These are phyloP conservation scores for Royoungia palumana DNA, from an alignment of 768 basidiomycete genomes.

Conservation along the genomic window DNA sequence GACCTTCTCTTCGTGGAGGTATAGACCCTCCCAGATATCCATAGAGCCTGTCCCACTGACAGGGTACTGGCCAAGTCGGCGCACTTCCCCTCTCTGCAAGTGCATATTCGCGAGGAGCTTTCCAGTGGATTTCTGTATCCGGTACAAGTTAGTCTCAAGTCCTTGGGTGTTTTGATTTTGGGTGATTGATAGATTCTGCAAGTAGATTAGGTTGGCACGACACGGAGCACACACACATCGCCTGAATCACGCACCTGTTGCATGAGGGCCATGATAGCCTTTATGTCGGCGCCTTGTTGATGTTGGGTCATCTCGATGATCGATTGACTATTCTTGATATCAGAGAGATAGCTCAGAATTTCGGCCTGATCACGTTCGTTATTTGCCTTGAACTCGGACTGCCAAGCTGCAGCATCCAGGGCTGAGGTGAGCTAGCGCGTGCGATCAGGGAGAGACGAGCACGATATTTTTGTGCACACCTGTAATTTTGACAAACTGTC, in stretches of 20 bases:
- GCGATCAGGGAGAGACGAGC: slow-evolving; percentile 6
- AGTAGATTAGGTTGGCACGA: slow-evolving; percentile 3
- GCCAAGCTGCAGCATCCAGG: slow-evolving; percentile 48
- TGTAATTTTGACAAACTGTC: slow-evolving; percentile 48
- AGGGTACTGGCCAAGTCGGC: slow-evolving; percentile 45
- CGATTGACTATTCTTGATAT: slow-evolving; percentile 40
- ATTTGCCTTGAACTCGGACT: slow-evolving; percentile 39
- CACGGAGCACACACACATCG: neutral
- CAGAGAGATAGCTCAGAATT: slow-evolving; percentile 41
- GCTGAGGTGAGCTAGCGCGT: slow-evolving; percentile 41
- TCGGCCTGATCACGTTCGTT: slow-evolving; percentile 42
- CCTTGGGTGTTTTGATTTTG: slow-evolving; percentile 35
- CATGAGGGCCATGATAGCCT: slow-evolving; percentile 46
- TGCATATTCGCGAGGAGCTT: slow-evolving; percentile 49
- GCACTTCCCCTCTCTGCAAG: slow-evolving; percentile 51
- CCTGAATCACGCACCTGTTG: slow-evolving; percentile 37
- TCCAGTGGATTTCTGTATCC: slow-evolving; percentile 44
- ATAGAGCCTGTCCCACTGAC: slow-evolving; percentile 50
- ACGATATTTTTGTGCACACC: slow-evolving; percentile 25
- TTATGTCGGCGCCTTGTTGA: slow-evolving; percentile 36
- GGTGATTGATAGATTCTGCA: slow-evolving; percentile 20
- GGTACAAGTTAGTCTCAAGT: slow-evolving; percentile 47
- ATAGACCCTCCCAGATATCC: slow-evolving; percentile 55
- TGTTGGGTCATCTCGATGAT: slow-evolving; percentile 33
- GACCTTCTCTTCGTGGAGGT: slow-evolving; percentile 52